Conservation (phyloP, 2,329 filamentous ascomycete genomes). For the Cercospora berteroae region DNA sequence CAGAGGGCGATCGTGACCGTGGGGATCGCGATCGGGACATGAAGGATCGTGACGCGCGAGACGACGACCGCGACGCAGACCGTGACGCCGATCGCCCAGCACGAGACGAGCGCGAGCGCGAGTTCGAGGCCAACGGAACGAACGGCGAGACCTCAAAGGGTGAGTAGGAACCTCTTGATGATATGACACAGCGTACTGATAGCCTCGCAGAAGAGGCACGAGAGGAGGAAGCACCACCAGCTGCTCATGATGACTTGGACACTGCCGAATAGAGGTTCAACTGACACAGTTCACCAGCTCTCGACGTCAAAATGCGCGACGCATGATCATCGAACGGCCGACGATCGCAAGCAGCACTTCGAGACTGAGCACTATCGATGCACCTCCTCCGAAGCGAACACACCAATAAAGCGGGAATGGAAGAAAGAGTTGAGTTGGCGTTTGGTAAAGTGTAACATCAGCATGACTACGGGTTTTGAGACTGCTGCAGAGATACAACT, state of each 20-base stretch:
- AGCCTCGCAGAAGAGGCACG: constrained; percentile 40
- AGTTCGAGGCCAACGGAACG: constrained; percentile 34
- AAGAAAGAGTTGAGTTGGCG: constrained; percentile 1
- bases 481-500: constrained; percentile 15
- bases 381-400: constrained; percentile 8
- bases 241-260: constrained; percentile 90
- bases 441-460: constrained; percentile 17
- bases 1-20: constrained; percentile 48
- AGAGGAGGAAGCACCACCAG: constrained; percentile 65
- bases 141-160: constrained; percentile 92
- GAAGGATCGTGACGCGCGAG: constrained; percentile 51
- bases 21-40: constrained; percentile 66
- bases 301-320: constrained; percentile 12
- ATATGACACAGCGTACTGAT: constrained; percentile 27
- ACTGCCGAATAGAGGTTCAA: constrained; percentile 68
- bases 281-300: constrained; percentile 17
- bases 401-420: constrained; percentile 8
- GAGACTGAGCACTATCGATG: not conserved
- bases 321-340: constrained; percentile 4
- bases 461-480: constrained; percentile 6
- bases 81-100: constrained; percentile 37
- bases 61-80: constrained; percentile 53
- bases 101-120: constrained; percentile 58
- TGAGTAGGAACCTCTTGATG: constrained; percentile 42
- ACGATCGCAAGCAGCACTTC: not conserved